A percentile compares a stretch with the other conserved stretches of the same genome.
Conservation (phyloP, 2,329 filamentous ascomycete species). For the Bipolaris victoriae region DNA sequence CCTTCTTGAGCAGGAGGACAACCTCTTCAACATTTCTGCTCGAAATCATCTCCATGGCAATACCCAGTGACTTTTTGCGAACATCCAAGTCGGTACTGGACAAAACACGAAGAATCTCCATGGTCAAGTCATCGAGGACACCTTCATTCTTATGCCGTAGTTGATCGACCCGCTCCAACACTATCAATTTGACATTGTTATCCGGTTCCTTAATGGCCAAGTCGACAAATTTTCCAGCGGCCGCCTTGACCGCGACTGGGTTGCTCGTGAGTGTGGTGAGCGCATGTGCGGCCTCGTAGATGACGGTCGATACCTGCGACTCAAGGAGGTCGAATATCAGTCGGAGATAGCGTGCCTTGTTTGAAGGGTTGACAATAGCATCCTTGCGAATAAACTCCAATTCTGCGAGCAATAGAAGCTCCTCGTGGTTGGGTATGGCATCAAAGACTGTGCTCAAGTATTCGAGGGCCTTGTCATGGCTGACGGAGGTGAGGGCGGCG, state of each 20-base stretch:
- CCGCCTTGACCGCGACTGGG: slow-evolving; percentile 96
- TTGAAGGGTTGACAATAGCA: slow-evolving; percentile 89
- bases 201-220: slow-evolving; percentile 96
- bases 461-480: slow-evolving; percentile 87
- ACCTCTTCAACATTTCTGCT: slow-evolving; percentile 99
- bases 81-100: slow-evolving; percentile 97
- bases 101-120: slow-evolving; percentile 95
- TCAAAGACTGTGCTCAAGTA: slow-evolving; percentile 92
- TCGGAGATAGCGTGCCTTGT: slow-evolving; percentile 92
- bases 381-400: slow-evolving; percentile 98
- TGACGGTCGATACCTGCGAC: slow-evolving; percentile 88
- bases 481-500: slow-evolving; percentile 86
- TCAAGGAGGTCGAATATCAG: slow-evolving; percentile 97
- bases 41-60: slow-evolving; percentile 96
- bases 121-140: slow-evolving; percentile 88
- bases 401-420: slow-evolving; percentile 89
- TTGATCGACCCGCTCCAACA: slow-evolving; percentile 90
- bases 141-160: slow-evolving; percentile 87
- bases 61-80: slow-evolving; percentile 83
- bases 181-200: slow-evolving; percentile 99
- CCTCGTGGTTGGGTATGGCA: slow-evolving; percentile 90
- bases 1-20: slow-evolving; percentile 93
- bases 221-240: slow-evolving; percentile 94
- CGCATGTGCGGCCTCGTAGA: slow-evolving; percentile 96
- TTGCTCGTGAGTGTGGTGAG: slow-evolving; percentile 93